These are phyloP conservation scores for Parachaetomium inaequale DNA, from an alignment of 495 filamentous ascomycete genomes.

Conservation along the genomic window DNA sequence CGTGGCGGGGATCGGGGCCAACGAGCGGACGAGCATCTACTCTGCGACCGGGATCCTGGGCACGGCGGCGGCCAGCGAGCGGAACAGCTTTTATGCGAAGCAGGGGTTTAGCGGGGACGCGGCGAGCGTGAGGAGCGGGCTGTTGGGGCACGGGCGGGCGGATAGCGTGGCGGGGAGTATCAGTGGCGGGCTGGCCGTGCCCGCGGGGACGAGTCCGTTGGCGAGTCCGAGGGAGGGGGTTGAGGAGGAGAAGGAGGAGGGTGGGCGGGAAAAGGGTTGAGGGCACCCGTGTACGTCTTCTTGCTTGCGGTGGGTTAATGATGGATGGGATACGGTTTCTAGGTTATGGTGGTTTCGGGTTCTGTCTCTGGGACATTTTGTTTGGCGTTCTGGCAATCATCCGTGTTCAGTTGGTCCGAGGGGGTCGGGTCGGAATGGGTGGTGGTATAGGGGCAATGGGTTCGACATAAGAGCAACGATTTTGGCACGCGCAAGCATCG, in stretches of 20 bases:
- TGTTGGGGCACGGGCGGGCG: constrained; percentile 70
- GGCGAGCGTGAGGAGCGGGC: constrained; percentile 72
- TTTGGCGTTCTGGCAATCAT: background rate
- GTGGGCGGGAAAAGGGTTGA: constrained; percentile 6
- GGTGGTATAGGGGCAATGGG: background rate
- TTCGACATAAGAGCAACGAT: background rate
- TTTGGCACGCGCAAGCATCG: constrained; percentile 6
- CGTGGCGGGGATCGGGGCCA: constrained; percentile 70
- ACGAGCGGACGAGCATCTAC: constrained; percentile 83
- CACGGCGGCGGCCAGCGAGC: constrained; percentile 53
- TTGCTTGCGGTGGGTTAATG: background rate
- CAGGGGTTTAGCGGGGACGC: constrained; percentile 61
- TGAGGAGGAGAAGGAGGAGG: constrained; percentile 21
- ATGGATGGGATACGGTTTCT: background rate
- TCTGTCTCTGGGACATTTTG: background rate
- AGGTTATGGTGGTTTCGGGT: background rate
- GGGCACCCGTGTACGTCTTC: too few relatives aligned
- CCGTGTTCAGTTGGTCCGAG: background rate
- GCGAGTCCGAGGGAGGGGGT: constrained; percentile 49
- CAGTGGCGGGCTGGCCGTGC: constrained; percentile 30
- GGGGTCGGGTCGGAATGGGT: background rate
- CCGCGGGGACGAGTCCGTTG: constrained; percentile 54
- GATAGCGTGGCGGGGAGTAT: constrained; percentile 82
- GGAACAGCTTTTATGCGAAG: constrained; percentile 79
- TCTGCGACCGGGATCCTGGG: constrained; percentile 65